A percentile compares a stretch with the other conserved stretches of the same genome.
Evolutionary conservation across 768 basidiomycete genomes (phyloP).

Genomic region (Botryobasidium botryosum): DNA sequence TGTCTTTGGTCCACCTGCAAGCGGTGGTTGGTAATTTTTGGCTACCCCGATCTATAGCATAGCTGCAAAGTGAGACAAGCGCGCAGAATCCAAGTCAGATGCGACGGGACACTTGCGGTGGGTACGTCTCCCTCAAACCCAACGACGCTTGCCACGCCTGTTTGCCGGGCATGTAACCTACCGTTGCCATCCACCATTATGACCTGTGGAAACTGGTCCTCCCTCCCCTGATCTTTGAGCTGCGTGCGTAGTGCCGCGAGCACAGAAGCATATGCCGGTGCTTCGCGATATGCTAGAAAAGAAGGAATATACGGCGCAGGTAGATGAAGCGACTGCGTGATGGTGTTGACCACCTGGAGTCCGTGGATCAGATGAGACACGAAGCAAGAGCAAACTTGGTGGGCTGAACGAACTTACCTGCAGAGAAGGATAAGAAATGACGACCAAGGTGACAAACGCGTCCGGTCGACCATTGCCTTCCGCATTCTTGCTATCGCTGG

Average conservation of each 20-base stretch:
- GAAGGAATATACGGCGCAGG: conserved; percentile 17
- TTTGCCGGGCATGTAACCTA: conserved; percentile 15
- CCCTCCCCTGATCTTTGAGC: conserved; percentile 1
- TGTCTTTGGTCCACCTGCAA: not conserved
- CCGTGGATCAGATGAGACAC: not conserved
- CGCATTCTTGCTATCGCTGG: not conserved
- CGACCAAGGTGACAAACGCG: conserved; percentile 14
- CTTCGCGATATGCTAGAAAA: conserved; percentile 18
- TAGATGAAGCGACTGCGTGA: conserved; percentile 11
- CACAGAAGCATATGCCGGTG: conserved; percentile 11
- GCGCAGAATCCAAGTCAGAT: not conserved
- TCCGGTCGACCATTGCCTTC: conserved; percentile 6
- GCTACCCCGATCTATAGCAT: conserved; percentile 8
- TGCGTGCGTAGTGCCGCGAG: conserved; percentile 11
- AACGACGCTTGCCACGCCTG: conserved; percentile 16
- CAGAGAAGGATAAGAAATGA: conserved; percentile 15
- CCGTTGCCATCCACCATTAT: conserved; percentile 19
- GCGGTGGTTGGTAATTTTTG: conserved; percentile 9
- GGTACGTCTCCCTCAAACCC: conserved; percentile 15
- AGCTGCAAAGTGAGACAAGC: not conserved
- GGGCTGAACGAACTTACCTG: conserved; percentile 10
- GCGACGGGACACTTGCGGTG: conserved; percentile 12
- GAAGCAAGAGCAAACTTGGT: not conserved
- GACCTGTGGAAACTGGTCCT: conserved; percentile 15
- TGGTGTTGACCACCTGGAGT: conserved; percentile 12